phyloP scores from a whole-genome alignment of 208 protist species.

The Acanthamoeba lenticulata region DNA sequence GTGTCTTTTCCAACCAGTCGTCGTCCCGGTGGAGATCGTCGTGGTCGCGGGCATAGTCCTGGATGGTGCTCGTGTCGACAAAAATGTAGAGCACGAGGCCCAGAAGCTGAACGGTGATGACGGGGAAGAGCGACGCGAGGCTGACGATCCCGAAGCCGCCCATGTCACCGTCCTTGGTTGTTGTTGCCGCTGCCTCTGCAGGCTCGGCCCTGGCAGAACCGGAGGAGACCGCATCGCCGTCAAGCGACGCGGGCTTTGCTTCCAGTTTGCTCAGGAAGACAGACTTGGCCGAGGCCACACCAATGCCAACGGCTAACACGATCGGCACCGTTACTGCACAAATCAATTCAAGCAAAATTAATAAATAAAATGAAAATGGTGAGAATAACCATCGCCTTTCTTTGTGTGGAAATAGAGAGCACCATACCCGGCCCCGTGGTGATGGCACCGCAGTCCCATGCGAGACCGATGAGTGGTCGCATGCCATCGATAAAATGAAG shows the following conservation, averaged over 20 bases:
- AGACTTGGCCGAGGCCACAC: not conserved
- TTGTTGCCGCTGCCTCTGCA: too few relatives aligned
- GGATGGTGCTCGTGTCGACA: not conserved
- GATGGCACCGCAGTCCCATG: not conserved
- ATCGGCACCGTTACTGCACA: not conserved
- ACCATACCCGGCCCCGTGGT: not conserved
- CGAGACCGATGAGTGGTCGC: conserved; percentile 10
- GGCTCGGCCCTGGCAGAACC: too few relatives aligned
- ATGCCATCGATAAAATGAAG: not conserved
- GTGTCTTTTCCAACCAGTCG: not conserved
- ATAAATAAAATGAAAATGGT: not conserved
- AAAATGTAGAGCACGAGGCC: not conserved
- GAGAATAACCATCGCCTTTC: too few relatives aligned
- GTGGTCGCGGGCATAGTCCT: not conserved
- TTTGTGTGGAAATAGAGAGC: too few relatives aligned
- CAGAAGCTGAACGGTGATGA: conserved; percentile 4
- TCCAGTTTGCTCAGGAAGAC: not conserved
- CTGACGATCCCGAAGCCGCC: not conserved
- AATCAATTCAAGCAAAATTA: not conserved
- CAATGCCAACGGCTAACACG: not conserved
- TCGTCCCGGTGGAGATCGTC: not conserved
- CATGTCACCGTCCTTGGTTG: not conserved
- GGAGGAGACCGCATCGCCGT: not conserved
- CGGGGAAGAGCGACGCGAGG: not conserved
- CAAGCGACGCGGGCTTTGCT: not conserved